Percentiles rank a stretch among this genome's conserved stretches.
These are phyloP conservation scores for Abortiporus biennis DNA, from an alignment of 1,284 basidiomycete genomes.

Conservation along the genomic window DNA sequence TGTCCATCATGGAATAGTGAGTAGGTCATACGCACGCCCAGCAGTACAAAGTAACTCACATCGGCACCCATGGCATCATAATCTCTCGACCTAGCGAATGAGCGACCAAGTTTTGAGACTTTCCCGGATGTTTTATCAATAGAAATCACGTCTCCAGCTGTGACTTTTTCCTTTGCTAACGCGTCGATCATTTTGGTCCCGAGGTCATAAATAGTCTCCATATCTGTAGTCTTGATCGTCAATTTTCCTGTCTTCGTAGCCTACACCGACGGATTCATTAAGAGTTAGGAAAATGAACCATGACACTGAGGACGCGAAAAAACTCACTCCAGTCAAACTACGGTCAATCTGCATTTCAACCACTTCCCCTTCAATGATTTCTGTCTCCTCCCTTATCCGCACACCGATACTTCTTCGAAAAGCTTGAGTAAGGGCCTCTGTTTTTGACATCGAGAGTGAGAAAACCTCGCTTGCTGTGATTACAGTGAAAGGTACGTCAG, in stretches of 20 bases:
- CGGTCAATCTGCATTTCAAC: conserved; percentile 99
- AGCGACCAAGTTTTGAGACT: conserved; percentile 93
- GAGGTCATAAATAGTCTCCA: conserved; percentile 99
- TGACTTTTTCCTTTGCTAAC: conserved; percentile 93
- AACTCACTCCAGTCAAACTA: conserved; percentile 90
- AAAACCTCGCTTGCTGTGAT: conserved; percentile 97
- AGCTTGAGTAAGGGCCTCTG: conserved; percentile 95
- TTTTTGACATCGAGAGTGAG: conserved; percentile 97
- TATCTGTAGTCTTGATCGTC: conserved; percentile 98
- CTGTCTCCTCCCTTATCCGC: conserved; percentile 95
- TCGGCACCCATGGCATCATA: conserved; percentile 99
- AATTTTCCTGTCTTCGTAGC: conserved; percentile 97
- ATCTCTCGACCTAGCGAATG: conserved; percentile 93
- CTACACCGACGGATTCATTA: conserved; percentile 31
- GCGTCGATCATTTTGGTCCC: conserved; percentile 99
- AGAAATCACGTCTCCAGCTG: conserved; percentile 92
- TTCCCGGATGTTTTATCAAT: conserved; percentile 99
- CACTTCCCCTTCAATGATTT: conserved; percentile 97
- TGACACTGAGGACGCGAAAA: conserved; percentile 7
- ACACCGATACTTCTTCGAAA: conserved; percentile 95
- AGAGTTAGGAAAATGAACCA: conserved; percentile 1
- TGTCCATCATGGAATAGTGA: conserved; percentile 6
- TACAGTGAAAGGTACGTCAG: conserved; percentile 96
- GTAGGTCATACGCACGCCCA: neutral
- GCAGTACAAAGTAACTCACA: conserved; percentile 43